Conservation (phyloP, 176 grass and related monocot genomes). For the Carex pumila region DNA sequence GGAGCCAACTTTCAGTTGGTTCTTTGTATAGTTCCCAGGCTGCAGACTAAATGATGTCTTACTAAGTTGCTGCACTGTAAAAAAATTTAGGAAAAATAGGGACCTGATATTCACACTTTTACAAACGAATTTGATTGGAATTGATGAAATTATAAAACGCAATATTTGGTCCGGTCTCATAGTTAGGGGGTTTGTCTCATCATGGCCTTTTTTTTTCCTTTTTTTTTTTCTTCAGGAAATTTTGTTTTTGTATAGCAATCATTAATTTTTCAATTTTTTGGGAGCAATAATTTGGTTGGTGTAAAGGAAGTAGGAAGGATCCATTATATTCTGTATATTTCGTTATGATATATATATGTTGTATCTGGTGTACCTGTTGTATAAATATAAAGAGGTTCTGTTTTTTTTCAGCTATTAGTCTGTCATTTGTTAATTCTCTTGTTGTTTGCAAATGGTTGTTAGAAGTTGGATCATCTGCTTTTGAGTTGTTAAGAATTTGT, state of each 20-base stretch:
- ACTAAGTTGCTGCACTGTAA: not conserved
- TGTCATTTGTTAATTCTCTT: not conserved
- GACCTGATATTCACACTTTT: not conserved
- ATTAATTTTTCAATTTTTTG: not conserved
- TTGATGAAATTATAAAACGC: not conserved
- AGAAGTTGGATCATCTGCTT: not conserved
- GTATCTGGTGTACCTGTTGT: not conserved
- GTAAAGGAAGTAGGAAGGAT: not conserved
- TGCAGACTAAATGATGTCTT: not conserved
- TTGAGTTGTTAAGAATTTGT: not conserved
- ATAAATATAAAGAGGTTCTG: not conserved
- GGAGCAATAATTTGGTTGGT: conserved; percentile 10
- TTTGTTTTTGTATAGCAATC: not conserved
- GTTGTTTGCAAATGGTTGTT: not conserved
- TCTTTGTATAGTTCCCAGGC: not conserved
- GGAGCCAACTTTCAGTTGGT: not conserved
- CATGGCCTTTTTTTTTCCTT: not conserved
- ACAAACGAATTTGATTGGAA: not conserved
- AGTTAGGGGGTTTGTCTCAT: not conserved
- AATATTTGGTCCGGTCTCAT: not conserved
- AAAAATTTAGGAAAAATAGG: not conserved
- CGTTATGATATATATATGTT: not conserved
- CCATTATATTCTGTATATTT: not conserved
- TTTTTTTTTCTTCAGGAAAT: not conserved
- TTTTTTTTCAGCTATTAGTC: not conserved